Conservation (phyloP, 129 eudicot species). For the Sambucus nigra region DNA sequence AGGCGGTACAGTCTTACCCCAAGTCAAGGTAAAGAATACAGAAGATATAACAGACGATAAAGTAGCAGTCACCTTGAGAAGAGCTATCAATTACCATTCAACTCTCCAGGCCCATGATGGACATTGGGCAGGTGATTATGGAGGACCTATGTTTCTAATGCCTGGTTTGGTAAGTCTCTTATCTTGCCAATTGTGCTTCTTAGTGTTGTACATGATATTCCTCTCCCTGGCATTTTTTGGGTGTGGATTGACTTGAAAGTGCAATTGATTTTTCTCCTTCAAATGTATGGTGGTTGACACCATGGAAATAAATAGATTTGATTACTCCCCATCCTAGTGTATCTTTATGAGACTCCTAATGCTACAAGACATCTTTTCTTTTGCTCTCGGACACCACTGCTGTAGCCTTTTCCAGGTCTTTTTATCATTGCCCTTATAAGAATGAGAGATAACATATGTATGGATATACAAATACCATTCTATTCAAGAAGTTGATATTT, state of each 20-base stretch:
- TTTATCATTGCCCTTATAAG: no score
- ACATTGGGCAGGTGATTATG: slow-evolving; percentile 96
- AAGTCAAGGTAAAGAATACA: slow-evolving; percentile 57
- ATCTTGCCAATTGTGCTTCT: background rate
- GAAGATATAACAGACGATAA: slow-evolving; percentile 64
- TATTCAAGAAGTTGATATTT: slow-evolving; percentile 13
- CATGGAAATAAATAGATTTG: background rate
- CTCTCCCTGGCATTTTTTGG: background rate
- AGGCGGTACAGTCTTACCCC: slow-evolving; percentile 38
- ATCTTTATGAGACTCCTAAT: no score
- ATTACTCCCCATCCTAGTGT: no score
- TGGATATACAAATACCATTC: background rate
- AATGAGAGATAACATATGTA: no score
- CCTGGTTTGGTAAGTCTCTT: slow-evolving; percentile 72
- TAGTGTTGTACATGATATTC: background rate
- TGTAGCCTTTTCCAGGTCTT: no score
- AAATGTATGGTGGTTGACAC: slow-evolving; percentile 4
- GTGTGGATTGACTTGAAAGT: background rate
- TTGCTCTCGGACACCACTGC: no score
- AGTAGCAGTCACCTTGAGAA: slow-evolving; percentile 49
- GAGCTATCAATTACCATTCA: slow-evolving; percentile 76
- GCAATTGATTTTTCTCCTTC: background rate
- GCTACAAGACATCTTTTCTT: no score
- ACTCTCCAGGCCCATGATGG: slow-evolving; percentile 92
- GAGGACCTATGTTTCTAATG: slow-evolving; percentile 91